These are phyloP conservation scores for Neurospora sublineolata DNA, from an alignment of 495 filamentous ascomycete genomes.

Conservation along the genomic window DNA sequence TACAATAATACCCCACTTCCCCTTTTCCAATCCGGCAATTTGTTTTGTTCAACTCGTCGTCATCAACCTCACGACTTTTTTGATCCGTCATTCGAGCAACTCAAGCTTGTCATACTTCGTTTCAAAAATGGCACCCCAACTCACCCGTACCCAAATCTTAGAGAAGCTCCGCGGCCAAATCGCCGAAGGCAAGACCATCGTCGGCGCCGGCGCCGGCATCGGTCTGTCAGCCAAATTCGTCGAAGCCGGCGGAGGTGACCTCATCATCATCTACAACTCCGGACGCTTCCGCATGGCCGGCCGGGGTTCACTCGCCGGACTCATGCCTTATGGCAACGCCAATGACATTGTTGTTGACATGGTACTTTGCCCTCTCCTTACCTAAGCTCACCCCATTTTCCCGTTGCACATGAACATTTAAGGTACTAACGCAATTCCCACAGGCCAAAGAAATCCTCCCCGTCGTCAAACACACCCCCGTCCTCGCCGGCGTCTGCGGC, in stretches of 20 bases:
- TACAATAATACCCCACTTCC: not conserved
- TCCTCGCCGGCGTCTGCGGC: slow-evolving; percentile 56
- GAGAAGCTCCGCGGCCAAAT: slow-evolving; percentile 41
- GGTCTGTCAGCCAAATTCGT: slow-evolving; percentile 60
- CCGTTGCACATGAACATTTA: not conserved
- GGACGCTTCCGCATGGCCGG: slow-evolving; percentile 67
- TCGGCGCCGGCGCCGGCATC: slow-evolving; percentile 62
- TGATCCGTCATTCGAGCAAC: not conserved
- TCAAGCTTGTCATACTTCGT: not conserved
- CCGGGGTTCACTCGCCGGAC: slow-evolving; percentile 53
- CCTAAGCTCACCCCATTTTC: not conserved
- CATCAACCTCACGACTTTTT: not conserved
- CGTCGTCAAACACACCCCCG: slow-evolving; percentile 46
- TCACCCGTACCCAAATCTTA: slow-evolving; percentile 45
- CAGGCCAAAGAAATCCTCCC: slow-evolving; percentile 49
- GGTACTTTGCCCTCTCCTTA: slow-evolving; percentile 25
- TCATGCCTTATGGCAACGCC: slow-evolving; percentile 64
- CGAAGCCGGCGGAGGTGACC: slow-evolving; percentile 53
- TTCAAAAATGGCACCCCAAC: slow-evolving; percentile 24
- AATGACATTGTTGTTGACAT: slow-evolving; percentile 59
- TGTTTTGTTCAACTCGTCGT: not conserved
- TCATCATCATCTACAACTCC: slow-evolving; percentile 63
- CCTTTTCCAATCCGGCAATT: not conserved
- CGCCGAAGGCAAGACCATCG: slow-evolving; percentile 41
- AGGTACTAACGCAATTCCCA: not conserved